Evolutionary conservation across 345 rosid species (phyloP).

Genomic region (Angophora floribunda): DNA sequence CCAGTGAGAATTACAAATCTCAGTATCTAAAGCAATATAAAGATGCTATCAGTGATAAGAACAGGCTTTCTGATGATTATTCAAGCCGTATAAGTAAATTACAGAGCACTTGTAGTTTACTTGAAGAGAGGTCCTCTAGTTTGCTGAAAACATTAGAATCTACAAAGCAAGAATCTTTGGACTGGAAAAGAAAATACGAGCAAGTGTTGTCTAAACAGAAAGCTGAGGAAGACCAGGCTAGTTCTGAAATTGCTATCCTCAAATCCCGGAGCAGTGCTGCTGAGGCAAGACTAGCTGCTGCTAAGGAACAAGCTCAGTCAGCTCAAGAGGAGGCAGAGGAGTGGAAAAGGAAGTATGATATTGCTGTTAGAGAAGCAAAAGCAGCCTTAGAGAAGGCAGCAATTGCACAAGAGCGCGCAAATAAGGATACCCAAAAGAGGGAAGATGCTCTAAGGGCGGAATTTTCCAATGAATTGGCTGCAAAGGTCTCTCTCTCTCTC

Average conservation of each 20-base stretch:
- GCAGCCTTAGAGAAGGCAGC: conserved; percentile 94
- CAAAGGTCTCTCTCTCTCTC: conserved; percentile 40
- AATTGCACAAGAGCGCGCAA: conserved; percentile 62
- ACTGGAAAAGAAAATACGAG: conserved; percentile 75
- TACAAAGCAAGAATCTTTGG: conserved; percentile 57
- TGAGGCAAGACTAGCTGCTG: conserved; percentile 96
- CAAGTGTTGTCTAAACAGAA: conserved; percentile 61
- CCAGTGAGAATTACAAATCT: conserved; percentile 73
- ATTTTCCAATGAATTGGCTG: conserved; percentile 43
- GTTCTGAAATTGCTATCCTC: conserved; percentile 71
- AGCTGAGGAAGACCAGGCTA: conserved; percentile 64
- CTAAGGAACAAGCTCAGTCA: conserved; percentile 74
- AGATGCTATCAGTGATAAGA: conserved; percentile 89
- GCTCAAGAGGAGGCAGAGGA: conserved; percentile 92
- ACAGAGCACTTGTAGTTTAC: conserved; percentile 64
- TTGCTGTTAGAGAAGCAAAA: conserved; percentile 84
- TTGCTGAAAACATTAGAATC: conserved; percentile 67
- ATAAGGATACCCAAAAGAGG: conserved; percentile 72
- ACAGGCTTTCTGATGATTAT: conserved; percentile 79
- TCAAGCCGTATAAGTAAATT: conserved; percentile 58
- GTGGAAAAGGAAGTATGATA: conserved; percentile 91
- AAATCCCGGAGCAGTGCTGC: conserved; percentile 83
- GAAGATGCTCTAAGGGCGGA: conserved; percentile 87
- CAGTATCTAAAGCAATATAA: conserved; percentile 87
- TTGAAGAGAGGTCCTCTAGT: conserved; percentile 79